Evolutionary conservation across 768 basidiomycete species (phyloP), one percentile per base, ranked within the genome.

Genomic region (Pulveroboletus frians): DNA sequence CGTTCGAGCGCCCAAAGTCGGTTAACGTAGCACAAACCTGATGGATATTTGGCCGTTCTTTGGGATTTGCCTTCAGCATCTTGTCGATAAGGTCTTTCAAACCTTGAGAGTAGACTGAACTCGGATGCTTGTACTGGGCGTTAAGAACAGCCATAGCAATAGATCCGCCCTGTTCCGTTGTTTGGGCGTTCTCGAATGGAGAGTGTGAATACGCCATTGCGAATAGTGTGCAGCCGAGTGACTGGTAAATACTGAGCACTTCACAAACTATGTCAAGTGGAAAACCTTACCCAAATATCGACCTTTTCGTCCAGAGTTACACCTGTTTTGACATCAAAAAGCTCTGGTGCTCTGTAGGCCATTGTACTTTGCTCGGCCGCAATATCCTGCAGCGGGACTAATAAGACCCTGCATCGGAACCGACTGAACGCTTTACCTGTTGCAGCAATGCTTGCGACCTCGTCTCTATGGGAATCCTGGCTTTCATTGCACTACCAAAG

Each of bases 311-410:
- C 91, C 8, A 98, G 70, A 1, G 74, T 80, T 35, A 78, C 72
- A 20, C 90, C 91, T 5, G 93, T 97, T 66, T 95, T 95, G 48
- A 96, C 94, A 59, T 99, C 96, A 64, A 97, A 99, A 18, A 99
- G 74, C 63, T 99, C 96, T 0, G 96, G 96, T 2, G 96, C 94
- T 17, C 96, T 84, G 60, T 95, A 99, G 0, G 96, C 90, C 96
- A 99, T 98, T 11, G 93, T 92, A 56, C 92, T 95, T 67, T 95
- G 94, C 68, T 99, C 96, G 15, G 92, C 92, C 3, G 96, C 96
- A 54, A 95, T 83, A 65, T 99, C 96, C 80, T 89, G 50, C 17
- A 51, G 23, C 27, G 39, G n/a, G 9, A 21, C n/a, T 10, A 26
- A 47, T 46, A 40, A 45, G 52, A 43, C 46, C 20, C 27, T 10